A percentile compares a stretch with the other conserved stretches of the same genome.
These are phyloP conservation scores for Globisporangium spinosum DNA, from an alignment of 352 stramenopile genomes.

Conservation along the genomic window DNA sequence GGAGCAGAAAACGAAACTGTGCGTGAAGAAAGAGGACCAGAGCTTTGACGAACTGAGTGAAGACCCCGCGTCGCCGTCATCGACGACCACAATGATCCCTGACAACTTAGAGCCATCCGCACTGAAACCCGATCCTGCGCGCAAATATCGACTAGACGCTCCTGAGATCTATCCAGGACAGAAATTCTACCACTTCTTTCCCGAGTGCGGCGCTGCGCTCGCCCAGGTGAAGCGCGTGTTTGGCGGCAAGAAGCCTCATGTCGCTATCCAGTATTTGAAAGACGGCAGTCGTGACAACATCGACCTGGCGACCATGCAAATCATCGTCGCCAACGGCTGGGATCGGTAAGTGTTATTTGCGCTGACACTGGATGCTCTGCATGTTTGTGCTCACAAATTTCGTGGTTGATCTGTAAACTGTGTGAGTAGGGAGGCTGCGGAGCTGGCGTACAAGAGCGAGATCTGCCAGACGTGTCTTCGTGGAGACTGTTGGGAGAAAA, in stretches of 20 bases:
- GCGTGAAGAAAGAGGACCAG: constrained; percentile 12
- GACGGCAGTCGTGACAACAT: constrained; percentile 54
- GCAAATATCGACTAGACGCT: constrained; percentile 39
- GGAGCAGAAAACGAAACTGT: background rate
- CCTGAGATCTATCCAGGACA: constrained; percentile 61
- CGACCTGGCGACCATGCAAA: constrained; percentile 65
- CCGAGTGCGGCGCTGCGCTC: constrained; percentile 47
- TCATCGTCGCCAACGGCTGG: constrained; percentile 81
- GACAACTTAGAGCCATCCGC: constrained; percentile 39
- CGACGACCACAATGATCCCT: background rate
- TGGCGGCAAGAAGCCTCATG: constrained; percentile 75
- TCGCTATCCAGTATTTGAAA: constrained; percentile 57
- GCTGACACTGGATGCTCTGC: background rate
- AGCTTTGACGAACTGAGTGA: constrained; percentile 10
- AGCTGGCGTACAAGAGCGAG: constrained; percentile 75
- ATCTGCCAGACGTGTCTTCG: constrained; percentile 83
- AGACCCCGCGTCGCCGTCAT: constrained; percentile 3
- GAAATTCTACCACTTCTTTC: constrained; percentile 75
- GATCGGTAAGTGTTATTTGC: constrained; percentile 30
- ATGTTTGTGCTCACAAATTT: background rate
- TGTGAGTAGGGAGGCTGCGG: constrained; percentile 39
- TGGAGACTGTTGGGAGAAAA: constrained; percentile 74
- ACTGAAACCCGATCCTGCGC: constrained; percentile 49
- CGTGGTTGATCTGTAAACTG: background rate
- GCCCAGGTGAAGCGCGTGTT: constrained; percentile 73